Evolutionary conservation across 345 rosid species (phyloP).

Genomic region (Aethionema arabicum): DNA sequence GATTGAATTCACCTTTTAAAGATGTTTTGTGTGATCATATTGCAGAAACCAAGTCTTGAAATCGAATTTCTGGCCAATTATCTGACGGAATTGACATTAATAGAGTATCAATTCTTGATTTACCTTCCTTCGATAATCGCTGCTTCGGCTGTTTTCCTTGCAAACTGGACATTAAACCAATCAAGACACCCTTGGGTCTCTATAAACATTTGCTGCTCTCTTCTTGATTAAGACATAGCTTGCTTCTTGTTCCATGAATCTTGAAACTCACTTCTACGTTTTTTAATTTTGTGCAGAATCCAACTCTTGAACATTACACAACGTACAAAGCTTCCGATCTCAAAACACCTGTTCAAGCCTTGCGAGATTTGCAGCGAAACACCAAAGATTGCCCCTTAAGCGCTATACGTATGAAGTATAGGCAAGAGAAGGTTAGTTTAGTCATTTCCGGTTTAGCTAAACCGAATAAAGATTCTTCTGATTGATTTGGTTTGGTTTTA

Average conservation of each 20-base stretch:
- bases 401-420: slow-evolving; percentile 70
- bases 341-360: slow-evolving; percentile 47
- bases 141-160: slow-evolving; percentile 90
- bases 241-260: neutral
- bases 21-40: slow-evolving; percentile 23
- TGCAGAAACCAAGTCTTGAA: slow-evolving; percentile 75
- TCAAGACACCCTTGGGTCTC: slow-evolving; percentile 89
- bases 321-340: slow-evolving; percentile 64
- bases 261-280: slow-evolving; percentile 10
- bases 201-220: slow-evolving; percentile 26
- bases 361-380: slow-evolving; percentile 72
- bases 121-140: slow-evolving; percentile 79
- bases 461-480: neutral
- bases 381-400: slow-evolving; percentile 59
- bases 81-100: slow-evolving; percentile 73
- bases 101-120: slow-evolving; percentile 59
- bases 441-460: slow-evolving; percentile 3
- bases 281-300: slow-evolving; percentile 44
- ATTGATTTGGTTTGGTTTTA: slow-evolving; percentile 8
- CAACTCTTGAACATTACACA: slow-evolving; percentile 77
- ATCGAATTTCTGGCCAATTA: slow-evolving; percentile 76
- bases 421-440: slow-evolving; percentile 57
- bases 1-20: slow-evolving; percentile 18
- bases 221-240: slow-evolving; percentile 9
- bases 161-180: slow-evolving; percentile 86